These are phyloP conservation scores for Calocera viscosa DNA, from an alignment of 768 basidiomycete species.

Conservation along the genomic window DNA sequence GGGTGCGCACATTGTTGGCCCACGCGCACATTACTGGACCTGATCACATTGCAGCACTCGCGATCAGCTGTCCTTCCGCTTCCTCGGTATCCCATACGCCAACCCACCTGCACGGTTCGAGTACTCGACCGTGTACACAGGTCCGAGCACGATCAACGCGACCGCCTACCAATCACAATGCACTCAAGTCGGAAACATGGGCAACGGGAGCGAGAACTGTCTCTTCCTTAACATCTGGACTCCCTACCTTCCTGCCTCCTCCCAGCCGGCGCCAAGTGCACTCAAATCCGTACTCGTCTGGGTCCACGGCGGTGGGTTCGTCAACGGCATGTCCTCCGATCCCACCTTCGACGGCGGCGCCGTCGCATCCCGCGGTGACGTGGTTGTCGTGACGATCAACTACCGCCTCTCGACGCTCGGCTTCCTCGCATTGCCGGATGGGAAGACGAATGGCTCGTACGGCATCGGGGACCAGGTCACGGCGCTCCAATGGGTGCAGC, in stretches of 20 bases:
- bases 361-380: constrained; percentile 14
- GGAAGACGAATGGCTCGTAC: constrained; percentile 29
- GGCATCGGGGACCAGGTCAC: constrained; percentile 31
- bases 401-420: constrained; percentile 15
- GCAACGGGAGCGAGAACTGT: constrained; percentile 19
- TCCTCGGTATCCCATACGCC: constrained; percentile 42
- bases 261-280: not conserved
- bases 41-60: constrained; percentile 27
- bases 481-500: constrained; percentile 37
- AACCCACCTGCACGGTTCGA: constrained; percentile 34
- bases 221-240: constrained; percentile 24
- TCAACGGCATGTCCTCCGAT: constrained; percentile 19
- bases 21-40: too few species aligned
- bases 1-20: constrained; percentile 4
- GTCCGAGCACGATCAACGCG: constrained; percentile 11
- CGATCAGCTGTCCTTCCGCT: constrained; percentile 39
- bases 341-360: constrained; percentile 18
- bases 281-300: constrained; percentile 22
- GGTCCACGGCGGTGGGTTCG: constrained; percentile 24
- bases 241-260: constrained; percentile 19
- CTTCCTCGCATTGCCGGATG: constrained; percentile 34
- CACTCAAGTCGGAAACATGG: constrained; percentile 5
- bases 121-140: constrained; percentile 31
- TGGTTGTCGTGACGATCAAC: constrained; percentile 15
- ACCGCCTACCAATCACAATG: constrained; percentile 14